Base-by-base conservation (phyloP, 2,329 filamentous ascomycete species). In the Fusarium albosuccineum region DNA sequence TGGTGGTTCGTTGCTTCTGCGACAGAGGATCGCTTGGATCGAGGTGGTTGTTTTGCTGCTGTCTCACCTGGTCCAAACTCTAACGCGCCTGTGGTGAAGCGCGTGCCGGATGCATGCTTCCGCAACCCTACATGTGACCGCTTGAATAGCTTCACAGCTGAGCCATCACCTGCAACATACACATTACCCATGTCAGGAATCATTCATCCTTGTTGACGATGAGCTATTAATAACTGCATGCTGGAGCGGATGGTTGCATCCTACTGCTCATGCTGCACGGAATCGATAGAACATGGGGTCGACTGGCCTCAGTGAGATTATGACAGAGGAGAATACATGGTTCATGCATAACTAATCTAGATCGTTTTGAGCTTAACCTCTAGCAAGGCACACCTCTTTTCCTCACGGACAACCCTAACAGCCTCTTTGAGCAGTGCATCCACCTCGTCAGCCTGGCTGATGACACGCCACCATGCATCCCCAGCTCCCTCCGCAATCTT, bases 401-500 rank as follows among this genome's bases (percentile, higher is more conserved):
- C 52, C 39, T 70, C 58, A 39, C 55, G 46, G 11, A 70, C 67
- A 13, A 63, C 49, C 45, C 45, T 33, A n/a, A 71, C 40, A 6
- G 58, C 68, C 54, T 66, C 52, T 39, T 36, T 48, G n/a, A 62
- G 60, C n/a, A 60, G 29, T 11, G 34, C 53, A 29, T 67, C 68
- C 8, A 68, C 61, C 6, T 67, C 60, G 4, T 63, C 44, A 9
- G 33, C 63, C 6, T n/a, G 51, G 40, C 50, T 39, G 8, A 71
- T 57, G 6, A 64, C 41, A 9, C 40, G 46, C 65, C 57, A 71
- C 65, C 61, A 69, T n/a, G 64, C 64, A 42, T 66, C 60, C 4
- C 68, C 66, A 3, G 70, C 66, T 5, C 66, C 66, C 36, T 72
- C 64, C 1, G 68, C 62, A 50, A 72, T 70, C 57, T 67, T 71